Evolutionary conservation across 2,329 filamentous ascomycete species (phyloP), one percentile per base, ranked within the genome.

Genomic region (Paracamarosporium sp.): DNA sequence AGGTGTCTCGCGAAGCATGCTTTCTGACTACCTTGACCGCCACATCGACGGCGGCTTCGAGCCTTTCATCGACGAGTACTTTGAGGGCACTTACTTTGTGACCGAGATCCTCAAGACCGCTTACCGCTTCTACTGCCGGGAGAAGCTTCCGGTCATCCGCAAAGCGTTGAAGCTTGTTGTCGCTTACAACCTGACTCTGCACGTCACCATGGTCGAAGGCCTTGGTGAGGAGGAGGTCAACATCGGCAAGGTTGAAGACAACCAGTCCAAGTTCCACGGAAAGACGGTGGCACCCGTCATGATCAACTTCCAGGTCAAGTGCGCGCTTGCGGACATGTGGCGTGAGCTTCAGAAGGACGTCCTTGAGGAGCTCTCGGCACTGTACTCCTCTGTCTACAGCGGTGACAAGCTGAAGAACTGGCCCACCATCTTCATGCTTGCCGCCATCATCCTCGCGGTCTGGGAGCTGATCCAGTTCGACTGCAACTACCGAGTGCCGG

Each of bases 231-330:
- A 97, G 85, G 87, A 92, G 62, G 80, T 83, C 24, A 83, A 93
- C 73, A 84, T 91, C 53, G 94, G 93, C 63, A 90, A 91, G 80
- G 94, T 98, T 63, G 88, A 94, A 50, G 91, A 95, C 70, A 87
- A 91, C 70, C 86, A 89, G 53, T 96, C 92, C 65, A 95, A 92
- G 76, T 97, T 90, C 83, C 90, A 86, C 69, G 93, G 93, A 72
- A 94, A 94, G 82, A 93, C 90, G 33, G 88, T 97, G 62, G 94
- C 94, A 15, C 94, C 94, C 12, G 93, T 97, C 74, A 96, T 98
- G 93, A 96, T 98, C 86, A 98, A 97, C 83, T 97, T 97, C 86
- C 92, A 97, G 82, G 93, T 98, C 83, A 98, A 98, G 86, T 95
- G 91, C 71, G 93, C 93, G 53, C 89, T 98, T 80, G 94, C 93